A percentile compares a stretch with the other conserved stretches of the same genome.
phyloP scores from a whole-genome alignment of 345 rosid genomes.

The Lumnitzera racemosa region DNA sequence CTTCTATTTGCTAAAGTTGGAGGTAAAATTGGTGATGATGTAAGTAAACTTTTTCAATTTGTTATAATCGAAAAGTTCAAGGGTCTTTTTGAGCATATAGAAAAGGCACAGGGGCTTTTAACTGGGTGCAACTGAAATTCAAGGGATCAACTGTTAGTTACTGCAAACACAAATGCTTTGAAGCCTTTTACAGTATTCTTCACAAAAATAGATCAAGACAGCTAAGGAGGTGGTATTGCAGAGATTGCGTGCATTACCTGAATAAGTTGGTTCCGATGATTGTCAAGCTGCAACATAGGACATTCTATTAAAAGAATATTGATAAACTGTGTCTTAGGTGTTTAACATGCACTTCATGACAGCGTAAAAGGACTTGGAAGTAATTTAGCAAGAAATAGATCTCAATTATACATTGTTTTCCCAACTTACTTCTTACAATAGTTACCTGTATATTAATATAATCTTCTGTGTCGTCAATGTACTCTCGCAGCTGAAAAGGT shows the following conservation, averaged over 20 bases:
- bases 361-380: not conserved
- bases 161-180: too few species aligned
- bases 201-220: not conserved
- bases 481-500: conserved; percentile 52
- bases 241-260: conserved; percentile 30
- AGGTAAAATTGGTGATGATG: too few species aligned
- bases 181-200: not conserved
- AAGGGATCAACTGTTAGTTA: too few species aligned
- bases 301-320: conserved; percentile 4
- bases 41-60: too few species aligned
- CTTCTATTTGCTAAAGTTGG: too few species aligned
- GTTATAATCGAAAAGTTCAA: too few species aligned
- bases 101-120: too few species aligned
- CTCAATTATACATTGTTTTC: not conserved
- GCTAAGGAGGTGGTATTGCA: not conserved
- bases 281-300: conserved; percentile 46
- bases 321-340: not conserved
- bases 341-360: not conserved
- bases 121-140: too few species aligned
- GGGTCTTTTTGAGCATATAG: too few species aligned
- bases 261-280: conserved; percentile 68
- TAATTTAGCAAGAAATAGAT: too few species aligned
- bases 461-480: conserved; percentile 79
- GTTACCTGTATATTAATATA: conserved; percentile 63
- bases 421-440: not conserved